These are phyloP conservation scores for Lichtheimia corymbifera DNA, from an alignment of 371 early-diverging fungal species.

Conservation along the genomic window DNA sequence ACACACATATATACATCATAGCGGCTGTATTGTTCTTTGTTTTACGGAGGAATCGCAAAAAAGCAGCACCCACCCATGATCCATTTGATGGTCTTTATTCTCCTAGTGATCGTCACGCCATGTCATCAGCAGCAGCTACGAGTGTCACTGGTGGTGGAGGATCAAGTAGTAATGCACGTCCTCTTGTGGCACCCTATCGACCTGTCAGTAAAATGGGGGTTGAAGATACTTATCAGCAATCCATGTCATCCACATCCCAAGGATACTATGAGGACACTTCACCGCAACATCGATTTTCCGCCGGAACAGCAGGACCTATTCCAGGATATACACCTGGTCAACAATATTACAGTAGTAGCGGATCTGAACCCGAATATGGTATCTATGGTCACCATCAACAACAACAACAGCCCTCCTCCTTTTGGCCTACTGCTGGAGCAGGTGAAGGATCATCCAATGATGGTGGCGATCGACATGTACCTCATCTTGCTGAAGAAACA, in stretches of 20 bases:
- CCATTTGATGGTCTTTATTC: slow-evolving; percentile 4
- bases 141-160: not conserved
- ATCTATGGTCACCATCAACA: not conserved
- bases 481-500: slow-evolving; percentile 9
- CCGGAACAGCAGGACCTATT: not conserved
- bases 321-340: slow-evolving; percentile 4
- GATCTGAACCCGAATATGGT: not conserved
- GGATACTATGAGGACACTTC: slow-evolving; percentile 13
- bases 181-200: slow-evolving; percentile 13
- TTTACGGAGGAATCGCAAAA: slow-evolving; percentile 6
- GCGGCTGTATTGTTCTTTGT: slow-evolving; percentile 6
- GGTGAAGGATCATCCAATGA: slow-evolving; percentile 3
- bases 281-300: slow-evolving; percentile 7
- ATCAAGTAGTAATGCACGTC: slow-evolving; percentile 13
- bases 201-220: slow-evolving; percentile 11
- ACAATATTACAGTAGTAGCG: slow-evolving; percentile 6
- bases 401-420: too few species aligned
- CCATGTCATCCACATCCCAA: not conserved
- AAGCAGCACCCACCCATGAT: not conserved
- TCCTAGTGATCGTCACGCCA: not conserved
- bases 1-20: not conserved
- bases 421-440: not conserved
- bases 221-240: slow-evolving; percentile 9
- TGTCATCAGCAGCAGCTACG: not conserved
- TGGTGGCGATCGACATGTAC: slow-evolving; percentile 14